A percentile compares a stretch with the other conserved stretches of the same genome.
Conservation (phyloP, 2,329 filamentous ascomycete genomes). For the Macrophomina pseudophaseolina region DNA sequence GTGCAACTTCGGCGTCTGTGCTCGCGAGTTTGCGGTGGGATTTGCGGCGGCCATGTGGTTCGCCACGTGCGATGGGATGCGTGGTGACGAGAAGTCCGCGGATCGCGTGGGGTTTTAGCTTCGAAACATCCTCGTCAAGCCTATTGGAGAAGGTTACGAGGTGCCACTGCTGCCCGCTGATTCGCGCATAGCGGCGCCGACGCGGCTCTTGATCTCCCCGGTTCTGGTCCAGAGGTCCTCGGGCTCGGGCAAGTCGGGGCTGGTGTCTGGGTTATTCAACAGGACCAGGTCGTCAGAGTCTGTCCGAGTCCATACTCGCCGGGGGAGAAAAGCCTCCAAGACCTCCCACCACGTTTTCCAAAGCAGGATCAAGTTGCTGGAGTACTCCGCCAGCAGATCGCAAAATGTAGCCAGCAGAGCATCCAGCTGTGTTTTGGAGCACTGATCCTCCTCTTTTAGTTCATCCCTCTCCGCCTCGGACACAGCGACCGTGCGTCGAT, state of each 20-base stretch:
- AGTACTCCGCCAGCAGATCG: neutral
- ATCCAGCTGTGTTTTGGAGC: neutral
- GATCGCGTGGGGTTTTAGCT: no score
- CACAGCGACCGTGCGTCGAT: no score
- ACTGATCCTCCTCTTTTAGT: neutral
- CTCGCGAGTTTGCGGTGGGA: no score
- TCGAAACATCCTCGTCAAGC: no score
- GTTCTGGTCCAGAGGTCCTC: conserved; percentile 1
- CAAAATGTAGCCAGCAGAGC: neutral
- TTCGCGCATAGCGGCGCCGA: neutral
- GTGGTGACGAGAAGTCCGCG: no score
- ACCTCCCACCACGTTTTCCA: neutral
- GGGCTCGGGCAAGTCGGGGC: neutral
- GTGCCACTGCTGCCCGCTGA: no score
- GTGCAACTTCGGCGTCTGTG: no score
- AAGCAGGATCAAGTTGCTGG: no score
- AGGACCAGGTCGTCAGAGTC: neutral
- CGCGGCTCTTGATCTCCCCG: neutral
- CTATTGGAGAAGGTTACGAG: no score
- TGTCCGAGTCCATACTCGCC: neutral
- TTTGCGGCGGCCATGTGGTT: no score
- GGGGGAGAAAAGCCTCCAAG: neutral
- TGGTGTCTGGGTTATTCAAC: neutral
- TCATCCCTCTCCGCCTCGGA: neutral
- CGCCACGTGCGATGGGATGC: no score